Base-by-base conservation (phyloP, 176 grass and related monocot species). In the Lolium rigidum region DNA sequence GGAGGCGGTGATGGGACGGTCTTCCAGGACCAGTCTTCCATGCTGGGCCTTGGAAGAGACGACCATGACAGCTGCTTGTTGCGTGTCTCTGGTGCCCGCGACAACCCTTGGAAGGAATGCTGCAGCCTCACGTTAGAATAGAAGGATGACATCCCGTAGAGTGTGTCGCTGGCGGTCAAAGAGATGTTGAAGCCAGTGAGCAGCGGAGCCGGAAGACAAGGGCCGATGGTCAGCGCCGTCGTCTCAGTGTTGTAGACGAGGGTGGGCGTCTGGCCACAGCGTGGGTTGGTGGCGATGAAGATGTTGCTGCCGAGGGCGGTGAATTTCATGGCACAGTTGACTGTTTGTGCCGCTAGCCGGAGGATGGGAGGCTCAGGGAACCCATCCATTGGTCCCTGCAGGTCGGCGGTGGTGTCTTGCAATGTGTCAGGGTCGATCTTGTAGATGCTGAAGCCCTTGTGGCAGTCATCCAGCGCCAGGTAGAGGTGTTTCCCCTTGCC, bases 401-500 rank as follows among this genome's bases (percentile, higher is more conserved):
- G 38, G 16, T 44, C 38, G 18, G 38, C 20, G 38, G 68, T 3
- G 65, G 28, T 43, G 39, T 71, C 68, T 43, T 71, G 68, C 18
- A 44, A 21, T 2, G 68, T n/a, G 38, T 44, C 68, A 2, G 20
- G 4, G 4, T 76, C 71, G 4, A 84, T 39, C 71, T 17, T 49
- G 57, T 62, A 59, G 58, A 84, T 38, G 17, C 22, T 76, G 71
- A 76, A 85, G 14, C 72, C 83, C 7, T 25, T 65, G 24, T 77
- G 59, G 71, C 72, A 77, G 47, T 85, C 72, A 24, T 85, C 72
- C 8, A 85, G 7, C 59, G 61, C 83, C 28, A 66, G 28, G 26
- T 85, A n/a, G n/a, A n/a, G n/a, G n/a, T n/a, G n/a, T n/a, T n/a
- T n/a, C n/a, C n/a, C n/a, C n/a, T n/a, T n/a, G n/a, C n/a, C n/a